These are phyloP conservation scores for Cordyceps javanica DNA, from an alignment of 2,329 filamentous ascomycete species.

Conservation along the genomic window DNA sequence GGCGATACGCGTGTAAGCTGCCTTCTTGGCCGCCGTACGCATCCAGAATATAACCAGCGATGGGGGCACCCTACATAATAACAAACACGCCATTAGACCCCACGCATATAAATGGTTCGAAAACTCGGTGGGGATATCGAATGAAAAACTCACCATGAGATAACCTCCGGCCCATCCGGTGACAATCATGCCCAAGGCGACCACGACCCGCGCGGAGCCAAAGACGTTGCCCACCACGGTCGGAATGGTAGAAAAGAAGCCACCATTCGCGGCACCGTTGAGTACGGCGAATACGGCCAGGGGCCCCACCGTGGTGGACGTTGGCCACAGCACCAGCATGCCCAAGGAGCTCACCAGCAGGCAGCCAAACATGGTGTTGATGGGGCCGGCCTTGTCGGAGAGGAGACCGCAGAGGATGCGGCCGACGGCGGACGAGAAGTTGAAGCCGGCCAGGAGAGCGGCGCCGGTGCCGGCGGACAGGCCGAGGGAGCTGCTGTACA, in stretches of 20 bases:
- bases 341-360: slow-evolving; percentile 45
- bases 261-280: slow-evolving; percentile 53
- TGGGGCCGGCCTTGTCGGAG: slow-evolving; percentile 44
- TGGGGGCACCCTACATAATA: slow-evolving; percentile 44
- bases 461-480: slow-evolving; percentile 44
- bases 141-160: slow-evolving; percentile 41
- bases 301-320: slow-evolving; percentile 43
- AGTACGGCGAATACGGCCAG: slow-evolving; percentile 49
- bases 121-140: background rate
- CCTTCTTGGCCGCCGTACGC: slow-evolving; percentile 45
- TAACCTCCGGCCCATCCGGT: slow-evolving; percentile 57
- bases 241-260: slow-evolving; percentile 55
- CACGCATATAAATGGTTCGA: background rate
- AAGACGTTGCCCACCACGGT: slow-evolving; percentile 55
- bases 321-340: slow-evolving; percentile 54
- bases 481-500: slow-evolving; percentile 45
- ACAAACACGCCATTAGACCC: slow-evolving; percentile 8
- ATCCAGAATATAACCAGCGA: slow-evolving; percentile 53
- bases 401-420: slow-evolving; percentile 45
- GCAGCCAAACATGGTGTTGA: slow-evolving; percentile 46
- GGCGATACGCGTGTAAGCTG: slow-evolving; percentile 47
- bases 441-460: slow-evolving; percentile 52
- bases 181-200: slow-evolving; percentile 57
- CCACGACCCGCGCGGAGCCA: slow-evolving; percentile 45
- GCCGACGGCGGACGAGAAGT: slow-evolving; percentile 50